A percentile compares a stretch with the other conserved stretches of the same genome.
These are phyloP conservation scores for Phialemoniopsis sp. DNA, from an alignment of 2,329 filamentous ascomycete genomes.

Conservation along the genomic window DNA sequence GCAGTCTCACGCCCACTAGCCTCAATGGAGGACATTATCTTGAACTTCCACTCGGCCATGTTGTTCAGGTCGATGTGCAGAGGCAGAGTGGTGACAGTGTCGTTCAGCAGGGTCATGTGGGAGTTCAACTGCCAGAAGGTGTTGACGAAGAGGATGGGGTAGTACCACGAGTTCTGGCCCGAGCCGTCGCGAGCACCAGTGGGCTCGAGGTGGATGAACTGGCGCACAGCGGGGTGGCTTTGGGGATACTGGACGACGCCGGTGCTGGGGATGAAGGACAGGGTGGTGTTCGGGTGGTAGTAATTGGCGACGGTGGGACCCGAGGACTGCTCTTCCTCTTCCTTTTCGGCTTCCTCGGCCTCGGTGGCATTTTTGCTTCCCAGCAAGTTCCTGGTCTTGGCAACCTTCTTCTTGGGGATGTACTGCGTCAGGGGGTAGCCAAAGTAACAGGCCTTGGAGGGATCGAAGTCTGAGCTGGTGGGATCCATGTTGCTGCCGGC, in stretches of 20 bases:
- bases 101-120: constrained; percentile 90
- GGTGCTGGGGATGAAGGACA: constrained; percentile 79
- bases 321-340: constrained; percentile 45
- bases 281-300: constrained; percentile 92
- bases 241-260: constrained; percentile 64
- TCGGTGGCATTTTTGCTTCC: constrained; percentile 39
- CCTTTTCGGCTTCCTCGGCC: constrained; percentile 46
- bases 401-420: constrained; percentile 82
- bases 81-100: constrained; percentile 77
- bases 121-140: constrained; percentile 94
- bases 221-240: constrained; percentile 69
- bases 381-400: constrained; percentile 86
- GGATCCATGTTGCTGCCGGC: constrained; percentile 76
- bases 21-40: constrained; percentile 78
- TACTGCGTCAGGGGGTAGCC: constrained; percentile 83
- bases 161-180: constrained; percentile 91
- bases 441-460: constrained; percentile 76
- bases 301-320: constrained; percentile 76
- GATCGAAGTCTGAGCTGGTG: constrained; percentile 65
- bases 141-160: constrained; percentile 85
- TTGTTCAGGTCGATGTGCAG: constrained; percentile 82
- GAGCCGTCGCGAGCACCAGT: constrained; percentile 77
- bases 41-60: constrained; percentile 85
- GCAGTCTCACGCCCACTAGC: constrained; percentile 81
- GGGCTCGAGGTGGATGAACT: constrained; percentile 75